Conservation (phyloP, 768 basidiomycete species). For the Coprinopsis cinerea region DNA sequence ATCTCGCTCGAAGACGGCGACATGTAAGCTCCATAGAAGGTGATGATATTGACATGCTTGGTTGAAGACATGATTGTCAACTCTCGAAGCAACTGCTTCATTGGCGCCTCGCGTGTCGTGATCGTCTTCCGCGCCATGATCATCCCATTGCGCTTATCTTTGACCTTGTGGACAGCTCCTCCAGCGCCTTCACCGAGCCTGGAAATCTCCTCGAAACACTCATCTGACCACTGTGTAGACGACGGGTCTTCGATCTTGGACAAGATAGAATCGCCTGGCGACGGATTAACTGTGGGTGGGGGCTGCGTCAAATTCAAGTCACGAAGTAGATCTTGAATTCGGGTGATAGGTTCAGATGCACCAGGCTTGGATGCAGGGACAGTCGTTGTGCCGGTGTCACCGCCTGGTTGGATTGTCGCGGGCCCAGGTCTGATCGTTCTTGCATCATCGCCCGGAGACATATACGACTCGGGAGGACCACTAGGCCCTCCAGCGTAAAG, state of each 20-base stretch:
- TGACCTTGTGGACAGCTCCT: constrained; percentile 93
- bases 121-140: constrained; percentile 95
- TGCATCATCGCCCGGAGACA: background rate
- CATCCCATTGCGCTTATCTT: constrained; percentile 69
- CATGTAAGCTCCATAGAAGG: constrained; percentile 90
- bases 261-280: constrained; percentile 16
- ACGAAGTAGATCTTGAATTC: background rate
- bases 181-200: constrained; percentile 94
- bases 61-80: constrained; percentile 84
- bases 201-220: constrained; percentile 64
- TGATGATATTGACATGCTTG: constrained; percentile 80
- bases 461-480: background rate
- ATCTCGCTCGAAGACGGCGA: constrained; percentile 85
- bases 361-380: too few relatives aligned
- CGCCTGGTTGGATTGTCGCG: too few relatives aligned
- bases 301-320: background rate
- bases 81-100: constrained; percentile 90
- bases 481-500: background rate
- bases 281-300: too few relatives aligned
- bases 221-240: constrained; percentile 56
- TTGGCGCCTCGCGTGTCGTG: constrained; percentile 83
- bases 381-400: too few relatives aligned
- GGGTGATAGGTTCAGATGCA: too few relatives aligned
- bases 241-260: constrained; percentile 1
- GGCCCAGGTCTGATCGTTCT: constrained; percentile 7